phyloP scores from a whole-genome alignment of 129 eudicot genomes.

The Logfia minima region DNA sequence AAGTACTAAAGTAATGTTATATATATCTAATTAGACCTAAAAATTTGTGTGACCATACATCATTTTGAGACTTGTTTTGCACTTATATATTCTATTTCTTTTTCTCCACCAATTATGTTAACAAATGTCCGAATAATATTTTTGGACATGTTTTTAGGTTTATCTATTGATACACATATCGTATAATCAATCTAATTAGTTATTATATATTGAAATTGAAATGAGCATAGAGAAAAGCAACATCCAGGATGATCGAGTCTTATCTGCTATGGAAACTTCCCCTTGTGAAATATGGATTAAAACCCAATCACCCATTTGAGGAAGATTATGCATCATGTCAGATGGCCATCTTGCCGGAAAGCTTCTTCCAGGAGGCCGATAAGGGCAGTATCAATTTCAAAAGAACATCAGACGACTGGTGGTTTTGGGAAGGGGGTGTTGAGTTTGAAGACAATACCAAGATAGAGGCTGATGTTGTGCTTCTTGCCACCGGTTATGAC shows the following conservation, averaged over 20 bases:
- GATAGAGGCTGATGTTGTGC: constrained; percentile 78
- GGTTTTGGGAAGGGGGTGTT: constrained; percentile 84
- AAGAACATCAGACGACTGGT: constrained; percentile 70
- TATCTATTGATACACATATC: too few relatives aligned
- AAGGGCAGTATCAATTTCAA: constrained; percentile 67
- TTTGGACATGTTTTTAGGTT: too few relatives aligned
- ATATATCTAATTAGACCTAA: too few relatives aligned
- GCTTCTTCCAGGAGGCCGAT: constrained; percentile 76
- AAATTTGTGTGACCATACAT: too few relatives aligned
- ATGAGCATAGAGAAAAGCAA: constrained; percentile 48
- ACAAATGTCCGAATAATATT: too few relatives aligned
- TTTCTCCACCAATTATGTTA: too few relatives aligned
- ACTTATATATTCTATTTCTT: too few relatives aligned
- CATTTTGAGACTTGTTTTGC: too few relatives aligned
- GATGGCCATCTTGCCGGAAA: constrained; percentile 92
- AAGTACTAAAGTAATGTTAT: not conserved
- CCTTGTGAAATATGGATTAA: constrained; percentile 70
- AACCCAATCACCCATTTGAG: constrained; percentile 89
- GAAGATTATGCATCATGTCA: constrained; percentile 98
- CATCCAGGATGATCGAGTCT: constrained; percentile 71
- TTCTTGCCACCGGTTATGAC: constrained; percentile 85
- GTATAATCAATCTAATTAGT: too few relatives aligned
- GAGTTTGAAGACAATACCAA: constrained; percentile 66
- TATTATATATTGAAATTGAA: too few relatives aligned
- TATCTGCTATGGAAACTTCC: constrained; percentile 87